Evolutionary conservation across 2,329 filamentous ascomycete genomes (phyloP).

Genomic region (Aschersonia sp.): DNA sequence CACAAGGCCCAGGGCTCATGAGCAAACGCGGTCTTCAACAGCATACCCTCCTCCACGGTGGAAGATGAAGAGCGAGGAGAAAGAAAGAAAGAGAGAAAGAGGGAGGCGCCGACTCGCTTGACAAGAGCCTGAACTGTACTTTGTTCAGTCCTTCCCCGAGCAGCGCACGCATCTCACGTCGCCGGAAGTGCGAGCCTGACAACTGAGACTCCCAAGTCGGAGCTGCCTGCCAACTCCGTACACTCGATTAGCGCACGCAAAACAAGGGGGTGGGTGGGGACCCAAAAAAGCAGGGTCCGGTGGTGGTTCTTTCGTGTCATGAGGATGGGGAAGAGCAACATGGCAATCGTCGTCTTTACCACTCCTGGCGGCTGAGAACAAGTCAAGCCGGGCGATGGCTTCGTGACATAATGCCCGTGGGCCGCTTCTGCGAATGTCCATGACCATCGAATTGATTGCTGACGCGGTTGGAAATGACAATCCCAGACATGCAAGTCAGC

Average conservation of each 20-base stretch:
- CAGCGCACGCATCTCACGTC: too few species aligned
- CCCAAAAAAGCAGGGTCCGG: not conserved
- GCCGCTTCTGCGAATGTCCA: too few species aligned
- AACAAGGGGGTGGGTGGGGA: not conserved
- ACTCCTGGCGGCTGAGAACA: slow-evolving; percentile 2
- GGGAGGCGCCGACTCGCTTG: not conserved
- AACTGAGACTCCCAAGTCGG: too few species aligned
- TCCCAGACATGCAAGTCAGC: too few species aligned
- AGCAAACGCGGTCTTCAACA: too few species aligned
- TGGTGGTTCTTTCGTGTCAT: not conserved
- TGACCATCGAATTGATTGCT: too few species aligned
- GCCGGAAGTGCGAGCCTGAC: too few species aligned
- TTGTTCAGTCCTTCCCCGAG: not conserved
- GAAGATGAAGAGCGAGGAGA: not conserved
- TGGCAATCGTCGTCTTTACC: not conserved
- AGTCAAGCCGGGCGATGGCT: not conserved
- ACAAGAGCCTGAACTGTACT: not conserved
- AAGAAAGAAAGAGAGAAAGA: not conserved
- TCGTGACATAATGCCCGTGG: too few species aligned
- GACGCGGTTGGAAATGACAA: too few species aligned
- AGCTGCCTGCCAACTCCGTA: too few species aligned
- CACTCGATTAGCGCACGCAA: not conserved
- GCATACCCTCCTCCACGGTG: not conserved
- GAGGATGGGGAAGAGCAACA: not conserved
- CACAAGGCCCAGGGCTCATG: too few species aligned